Base-by-base conservation (phyloP, 352 stramenopile species). In the Phytopythium helicoides region DNA sequence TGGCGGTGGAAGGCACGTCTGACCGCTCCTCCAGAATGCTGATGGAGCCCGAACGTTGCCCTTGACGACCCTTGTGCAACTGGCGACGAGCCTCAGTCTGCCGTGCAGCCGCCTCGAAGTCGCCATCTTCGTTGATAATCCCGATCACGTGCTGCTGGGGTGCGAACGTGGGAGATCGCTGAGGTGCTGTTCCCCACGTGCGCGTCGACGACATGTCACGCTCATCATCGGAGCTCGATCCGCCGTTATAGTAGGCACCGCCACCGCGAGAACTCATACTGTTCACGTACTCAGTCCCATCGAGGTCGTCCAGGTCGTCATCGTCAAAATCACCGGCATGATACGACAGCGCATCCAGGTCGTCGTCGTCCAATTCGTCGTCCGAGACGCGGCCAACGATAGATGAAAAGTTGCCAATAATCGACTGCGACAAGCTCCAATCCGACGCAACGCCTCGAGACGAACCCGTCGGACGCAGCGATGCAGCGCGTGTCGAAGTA, bases 371-470 rank as follows among this genome's bases (percentile, higher is more conserved):
- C 6, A 81, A 46, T 0, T 78, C 52, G 38, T 91, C 80, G 54
- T 91, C 81, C 18, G 73, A 80, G 55, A 88, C 73, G 0, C 72
- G 60, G 1, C 76, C 67, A 26, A 88, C 77, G 7, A 89, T 47
- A 15, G 74, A 71, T 38, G 81, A 86, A 52, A 89, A 92, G 34
- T 82, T 92, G 16, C 77, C 78, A 19, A 89, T 68, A 70, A 92
- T 89, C 8, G 81, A 77, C 36, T 85, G 67, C 9, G 79, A 81
- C 7, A 91, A 56, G 56, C 81, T 89, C 74, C 79, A 83, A 46
- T 88, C 81, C 3, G 73, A 80, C 39, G 73, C 54, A 40, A 76
- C 46, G 37, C 66, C 69, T 16, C 73, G 67, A 12, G 70, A 44
- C 23, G 47, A 68, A 21, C 34, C 22, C 12, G 47, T 53, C 34